Evolutionary conservation across 2,329 filamentous ascomycete species (phyloP).

Genomic region (Aureobasidium sp.): DNA sequence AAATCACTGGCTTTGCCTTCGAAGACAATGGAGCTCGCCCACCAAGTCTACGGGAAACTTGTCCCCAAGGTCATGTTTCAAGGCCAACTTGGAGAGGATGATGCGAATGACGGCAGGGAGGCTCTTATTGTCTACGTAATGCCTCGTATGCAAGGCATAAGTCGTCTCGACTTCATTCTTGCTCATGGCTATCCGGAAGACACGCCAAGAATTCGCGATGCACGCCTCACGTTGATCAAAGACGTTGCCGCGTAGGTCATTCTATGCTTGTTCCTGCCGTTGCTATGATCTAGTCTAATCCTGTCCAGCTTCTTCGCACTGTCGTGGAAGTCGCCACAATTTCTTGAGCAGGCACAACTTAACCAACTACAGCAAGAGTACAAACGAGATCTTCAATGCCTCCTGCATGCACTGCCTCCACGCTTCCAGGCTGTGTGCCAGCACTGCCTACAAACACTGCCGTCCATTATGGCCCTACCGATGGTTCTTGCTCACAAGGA

Average conservation of each 20-base stretch:
- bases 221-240: background rate
- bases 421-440: background rate
- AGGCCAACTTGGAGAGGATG: background rate
- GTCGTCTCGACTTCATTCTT: conserved; percentile 9
- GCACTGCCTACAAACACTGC: background rate
- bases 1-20: background rate
- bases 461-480: conserved; percentile 8
- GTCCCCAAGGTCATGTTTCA: background rate
- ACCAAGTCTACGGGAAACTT: conserved; percentile 2
- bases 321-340: background rate
- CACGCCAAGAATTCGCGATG: background rate
- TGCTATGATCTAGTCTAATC: background rate
- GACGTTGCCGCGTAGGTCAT: background rate
- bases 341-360: background rate
- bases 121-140: background rate
- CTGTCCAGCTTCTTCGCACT: background rate
- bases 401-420: background rate
- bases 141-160: background rate
- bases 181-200: conserved; percentile 1
- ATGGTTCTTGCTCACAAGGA: conserved; percentile 13
- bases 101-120: background rate
- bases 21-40: background rate
- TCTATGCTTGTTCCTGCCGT: background rate
- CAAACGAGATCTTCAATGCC: background rate
- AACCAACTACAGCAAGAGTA: background rate